phyloP scores from a whole-genome alignment of 2,329 filamentous ascomycete genomes.

The Acephala macrosclerotiorum region DNA sequence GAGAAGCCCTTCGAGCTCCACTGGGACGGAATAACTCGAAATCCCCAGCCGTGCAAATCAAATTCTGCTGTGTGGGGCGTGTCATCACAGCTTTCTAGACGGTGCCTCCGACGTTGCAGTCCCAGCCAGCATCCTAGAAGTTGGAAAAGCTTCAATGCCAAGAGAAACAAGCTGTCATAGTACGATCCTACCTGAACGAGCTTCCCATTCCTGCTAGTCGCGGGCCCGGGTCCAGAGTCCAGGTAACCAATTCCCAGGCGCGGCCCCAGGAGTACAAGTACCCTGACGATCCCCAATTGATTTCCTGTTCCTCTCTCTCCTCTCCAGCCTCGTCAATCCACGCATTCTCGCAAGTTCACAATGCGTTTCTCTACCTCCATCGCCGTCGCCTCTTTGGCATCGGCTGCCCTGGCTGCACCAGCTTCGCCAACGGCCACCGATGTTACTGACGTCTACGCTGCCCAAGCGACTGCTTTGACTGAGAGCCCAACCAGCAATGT shows the following conservation, averaged over 20 bases:
- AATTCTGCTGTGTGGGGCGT: not conserved
- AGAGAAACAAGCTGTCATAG: slow-evolving; percentile 7
- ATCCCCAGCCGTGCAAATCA: not conserved
- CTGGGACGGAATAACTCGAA: not conserved
- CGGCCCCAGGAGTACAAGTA: slow-evolving; percentile 34
- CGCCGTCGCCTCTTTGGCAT: slow-evolving; percentile 37
- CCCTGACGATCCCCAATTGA: slow-evolving; percentile 25
- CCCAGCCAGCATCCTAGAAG: not conserved
- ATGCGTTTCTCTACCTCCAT: slow-evolving; percentile 39
- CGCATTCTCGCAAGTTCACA: slow-evolving; percentile 26
- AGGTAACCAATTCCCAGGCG: slow-evolving; percentile 18
- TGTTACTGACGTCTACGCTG: slow-evolving; percentile 58
- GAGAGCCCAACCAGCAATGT: slow-evolving; percentile 68
- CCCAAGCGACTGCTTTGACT: slow-evolving; percentile 66
- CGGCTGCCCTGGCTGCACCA: slow-evolving; percentile 38
- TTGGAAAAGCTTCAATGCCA: not conserved
- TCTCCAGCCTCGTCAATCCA: slow-evolving; percentile 28
- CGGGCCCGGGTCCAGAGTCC: slow-evolving; percentile 8
- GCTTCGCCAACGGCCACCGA: slow-evolving; percentile 55
- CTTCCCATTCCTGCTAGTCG: not conserved
- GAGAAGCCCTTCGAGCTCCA: not conserved
- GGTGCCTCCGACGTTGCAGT: slow-evolving; percentile 4
- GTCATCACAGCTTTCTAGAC: slow-evolving; percentile 1
- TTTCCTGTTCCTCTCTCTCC: slow-evolving; percentile 12
- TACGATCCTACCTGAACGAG: slow-evolving; percentile 8